Percentiles rank a stretch among this genome's conserved stretches.
Evolutionary conservation across 768 basidiomycete species (phyloP).

Genomic region (Lentinula detonsa): DNA sequence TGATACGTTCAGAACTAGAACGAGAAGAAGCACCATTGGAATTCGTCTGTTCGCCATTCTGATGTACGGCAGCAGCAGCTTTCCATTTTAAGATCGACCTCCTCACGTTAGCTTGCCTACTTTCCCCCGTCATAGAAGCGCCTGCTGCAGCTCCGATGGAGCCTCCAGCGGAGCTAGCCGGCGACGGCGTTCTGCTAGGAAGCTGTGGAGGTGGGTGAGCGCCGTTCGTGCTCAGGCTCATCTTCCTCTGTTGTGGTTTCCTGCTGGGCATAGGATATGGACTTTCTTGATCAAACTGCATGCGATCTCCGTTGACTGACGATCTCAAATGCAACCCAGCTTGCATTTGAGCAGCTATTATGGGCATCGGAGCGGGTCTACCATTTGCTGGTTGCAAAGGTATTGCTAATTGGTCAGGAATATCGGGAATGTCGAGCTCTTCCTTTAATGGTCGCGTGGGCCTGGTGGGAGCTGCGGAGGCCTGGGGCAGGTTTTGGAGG

Average conservation of each 20-base stretch:
- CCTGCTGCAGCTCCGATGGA: neutral
- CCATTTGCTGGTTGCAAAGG: conserved; percentile 2
- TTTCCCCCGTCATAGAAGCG: conserved; percentile 5
- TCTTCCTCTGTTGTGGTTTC: conserved; percentile 10
- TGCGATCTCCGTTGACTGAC: conserved; percentile 26
- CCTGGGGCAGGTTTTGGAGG: conserved; percentile 3
- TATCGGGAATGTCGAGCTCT: conserved; percentile 16
- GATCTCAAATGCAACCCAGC: conserved; percentile 13
- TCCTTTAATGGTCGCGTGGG: conserved; percentile 17
- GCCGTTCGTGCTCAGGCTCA: neutral
- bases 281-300: conserved; percentile 71
- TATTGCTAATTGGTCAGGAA: conserved; percentile 10
- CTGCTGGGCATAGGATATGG: conserved; percentile 48
- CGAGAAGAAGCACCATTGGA: neutral
- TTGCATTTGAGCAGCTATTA: conserved; percentile 35
- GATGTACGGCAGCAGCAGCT: conserved; percentile 4
- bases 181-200: neutral
- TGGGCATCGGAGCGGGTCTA: conserved; percentile 21
- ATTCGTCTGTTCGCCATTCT: neutral
- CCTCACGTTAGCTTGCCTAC: conserved; percentile 7
- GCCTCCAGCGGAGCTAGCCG: neutral
- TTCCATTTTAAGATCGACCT: conserved; percentile 14
- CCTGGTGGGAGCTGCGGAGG: neutral
- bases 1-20: neutral
- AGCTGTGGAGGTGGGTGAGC: neutral